A percentile compares a stretch with the other conserved stretches of the same genome.
These are phyloP conservation scores for Suhomyces bolitotheri DNA, from an alignment of 1,139 yeast genomes.

Conservation along the genomic window DNA sequence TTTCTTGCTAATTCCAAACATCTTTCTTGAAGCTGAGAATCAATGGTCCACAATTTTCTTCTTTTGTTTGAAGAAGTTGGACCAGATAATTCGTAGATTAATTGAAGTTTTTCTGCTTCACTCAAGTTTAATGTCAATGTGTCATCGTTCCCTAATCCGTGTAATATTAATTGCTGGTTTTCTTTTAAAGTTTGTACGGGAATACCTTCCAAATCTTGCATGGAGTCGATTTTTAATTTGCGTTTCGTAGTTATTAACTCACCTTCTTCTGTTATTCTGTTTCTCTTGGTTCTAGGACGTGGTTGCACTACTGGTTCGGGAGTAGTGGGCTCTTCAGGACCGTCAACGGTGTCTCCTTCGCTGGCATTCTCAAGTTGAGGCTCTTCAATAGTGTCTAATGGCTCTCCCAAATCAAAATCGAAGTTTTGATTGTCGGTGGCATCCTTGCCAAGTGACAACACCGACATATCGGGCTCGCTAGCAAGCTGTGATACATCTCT, in stretches of 20 bases:
- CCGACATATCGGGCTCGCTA: slow-evolving; percentile 32
- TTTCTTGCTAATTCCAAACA: slow-evolving; percentile 32
- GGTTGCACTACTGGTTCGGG: slow-evolving; percentile 15
- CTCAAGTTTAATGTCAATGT: slow-evolving; percentile 29
- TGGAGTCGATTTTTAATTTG: slow-evolving; percentile 38
- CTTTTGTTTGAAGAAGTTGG: slow-evolving; percentile 27
- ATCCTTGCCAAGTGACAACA: slow-evolving; percentile 22
- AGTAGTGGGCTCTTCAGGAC: slow-evolving; percentile 22
- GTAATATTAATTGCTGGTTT: slow-evolving; percentile 28
- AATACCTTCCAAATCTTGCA: slow-evolving; percentile 37
- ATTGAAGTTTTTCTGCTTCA: slow-evolving; percentile 35
- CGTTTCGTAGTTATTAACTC: slow-evolving; percentile 41
- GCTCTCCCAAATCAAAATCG: slow-evolving; percentile 21
- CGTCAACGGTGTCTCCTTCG: slow-evolving; percentile 17
- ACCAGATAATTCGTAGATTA: slow-evolving; percentile 37
- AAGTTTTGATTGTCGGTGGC: slow-evolving; percentile 16
- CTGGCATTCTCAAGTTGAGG: slow-evolving; percentile 13
- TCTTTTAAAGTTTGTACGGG: slow-evolving; percentile 36
- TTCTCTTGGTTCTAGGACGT: slow-evolving; percentile 23
- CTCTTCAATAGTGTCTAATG: slow-evolving; percentile 30
- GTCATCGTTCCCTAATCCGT: slow-evolving; percentile 18
- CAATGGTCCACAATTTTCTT: slow-evolving; percentile 24
- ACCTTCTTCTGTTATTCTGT: slow-evolving; percentile 39
- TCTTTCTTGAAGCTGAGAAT: slow-evolving; percentile 28
- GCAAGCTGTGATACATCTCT: slow-evolving; percentile 35